phyloP scores from a whole-genome alignment of 495 filamentous ascomycete species.

The Wilcoxina mikolae region DNA sequence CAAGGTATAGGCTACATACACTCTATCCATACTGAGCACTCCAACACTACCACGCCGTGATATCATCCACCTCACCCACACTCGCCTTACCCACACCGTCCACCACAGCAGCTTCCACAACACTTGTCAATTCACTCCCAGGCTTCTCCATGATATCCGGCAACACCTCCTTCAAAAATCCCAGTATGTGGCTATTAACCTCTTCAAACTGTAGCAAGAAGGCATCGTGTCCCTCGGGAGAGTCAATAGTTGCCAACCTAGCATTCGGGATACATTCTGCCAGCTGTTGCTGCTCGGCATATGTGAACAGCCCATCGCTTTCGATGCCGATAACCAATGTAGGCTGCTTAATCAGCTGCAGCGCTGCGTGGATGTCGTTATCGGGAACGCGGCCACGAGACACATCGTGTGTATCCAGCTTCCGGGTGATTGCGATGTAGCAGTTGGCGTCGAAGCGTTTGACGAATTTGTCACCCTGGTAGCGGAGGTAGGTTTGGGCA shows the following conservation, averaged over 20 bases:
- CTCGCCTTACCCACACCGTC: constrained; percentile 32
- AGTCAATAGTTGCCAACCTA: constrained; percentile 70
- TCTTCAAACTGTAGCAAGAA: constrained; percentile 95
- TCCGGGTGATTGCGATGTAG: constrained; percentile 96
- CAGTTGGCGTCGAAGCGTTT: constrained; percentile 95
- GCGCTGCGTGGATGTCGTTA: constrained; percentile 46
- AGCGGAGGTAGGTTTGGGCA: constrained; percentile 93
- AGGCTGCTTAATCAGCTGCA: constrained; percentile 74
- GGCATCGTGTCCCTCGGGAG: constrained; percentile 87
- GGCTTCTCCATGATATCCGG: constrained; percentile 66
- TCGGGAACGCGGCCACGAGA: constrained; percentile 45
- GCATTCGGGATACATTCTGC: constrained; percentile 69
- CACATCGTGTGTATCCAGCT: constrained; percentile 96
- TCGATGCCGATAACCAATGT: constrained; percentile 84
- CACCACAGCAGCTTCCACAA: constrained; percentile 31
- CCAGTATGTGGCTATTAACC: constrained; percentile 74
- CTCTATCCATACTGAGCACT: no score
- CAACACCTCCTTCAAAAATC: constrained; percentile 67
- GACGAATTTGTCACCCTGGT: constrained; percentile 93
- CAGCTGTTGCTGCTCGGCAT: constrained; percentile 84
- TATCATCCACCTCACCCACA: constrained; percentile 93
- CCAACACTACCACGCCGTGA: constrained; percentile 94
- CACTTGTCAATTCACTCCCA: constrained; percentile 27
- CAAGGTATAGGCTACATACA: no score
- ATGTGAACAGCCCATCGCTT: constrained; percentile 88